These are phyloP conservation scores for Pholiota microspora DNA, from an alignment of 768 basidiomycete genomes.

Conservation along the genomic window DNA sequence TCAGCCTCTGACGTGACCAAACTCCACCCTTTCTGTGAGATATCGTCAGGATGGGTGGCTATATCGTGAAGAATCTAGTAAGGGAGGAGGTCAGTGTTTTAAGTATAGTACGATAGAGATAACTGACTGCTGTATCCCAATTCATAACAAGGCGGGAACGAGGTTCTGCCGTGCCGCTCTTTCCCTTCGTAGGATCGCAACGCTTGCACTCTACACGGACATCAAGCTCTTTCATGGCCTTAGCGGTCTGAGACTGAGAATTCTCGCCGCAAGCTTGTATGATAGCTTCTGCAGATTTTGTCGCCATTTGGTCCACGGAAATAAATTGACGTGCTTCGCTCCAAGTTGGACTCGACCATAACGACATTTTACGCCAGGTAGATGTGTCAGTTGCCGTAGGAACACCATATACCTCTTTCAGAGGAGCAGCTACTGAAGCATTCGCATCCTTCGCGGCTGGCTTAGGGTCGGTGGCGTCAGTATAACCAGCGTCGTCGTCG, in stretches of 20 bases:
- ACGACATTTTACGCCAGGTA: constrained; percentile 7
- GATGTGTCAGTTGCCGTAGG: not conserved
- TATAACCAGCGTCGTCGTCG: too few relatives aligned
- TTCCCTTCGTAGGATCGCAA: constrained; percentile 17
- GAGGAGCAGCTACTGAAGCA: too few relatives aligned
- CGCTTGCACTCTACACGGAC: constrained; percentile 29
- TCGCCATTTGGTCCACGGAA: constrained; percentile 28
- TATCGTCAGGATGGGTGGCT: not conserved
- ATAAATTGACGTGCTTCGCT: constrained; percentile 15
- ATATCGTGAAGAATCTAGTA: constrained; percentile 25
- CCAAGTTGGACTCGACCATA: constrained; percentile 17
- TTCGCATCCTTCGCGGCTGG: too few relatives aligned
- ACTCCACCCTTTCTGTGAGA: not conserved
- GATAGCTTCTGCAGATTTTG: constrained; percentile 19
- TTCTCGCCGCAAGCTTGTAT: constrained; percentile 27
- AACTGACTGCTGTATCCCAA: constrained; percentile 32
- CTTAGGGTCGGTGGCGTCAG: too few relatives aligned
- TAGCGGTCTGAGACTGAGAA: constrained; percentile 16
- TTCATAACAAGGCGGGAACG: constrained; percentile 24
- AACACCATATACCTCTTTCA: not conserved
- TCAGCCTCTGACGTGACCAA: not conserved
- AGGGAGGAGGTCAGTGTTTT: not conserved
- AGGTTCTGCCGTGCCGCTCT: constrained; percentile 1
- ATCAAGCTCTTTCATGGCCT: constrained; percentile 22
- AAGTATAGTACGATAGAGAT: not conserved